Evolutionary conservation across 1,284 basidiomycete genomes (phyloP), one percentile per base, ranked within the genome.

Genomic region (Inonotus hispidus): DNA sequence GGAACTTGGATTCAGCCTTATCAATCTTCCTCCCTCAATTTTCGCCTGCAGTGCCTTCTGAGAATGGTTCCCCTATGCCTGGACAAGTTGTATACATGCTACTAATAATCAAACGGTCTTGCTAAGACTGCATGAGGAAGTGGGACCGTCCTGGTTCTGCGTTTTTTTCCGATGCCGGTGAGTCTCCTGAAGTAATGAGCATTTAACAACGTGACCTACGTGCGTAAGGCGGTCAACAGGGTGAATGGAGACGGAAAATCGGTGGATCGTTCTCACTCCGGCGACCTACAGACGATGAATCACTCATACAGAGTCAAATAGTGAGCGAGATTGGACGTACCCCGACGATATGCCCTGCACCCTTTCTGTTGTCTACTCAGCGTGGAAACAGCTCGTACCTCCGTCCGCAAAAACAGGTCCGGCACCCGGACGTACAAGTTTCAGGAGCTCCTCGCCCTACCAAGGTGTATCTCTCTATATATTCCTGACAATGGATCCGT

Each of bases 301-400:
- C 0, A 23, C 37, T 8, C 59, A 46, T 57, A n/a, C 13, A 47
- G 41, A 43, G 4, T 19, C 41, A n/a, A n/a, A n/a, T n/a, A n/a
- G 6, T 39, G 46, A 13, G n/a, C 11, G n/a, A 2, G 21, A 49
- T 41, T 4, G 3, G 10, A 29, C 21, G 32, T 37, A 82, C 80
- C 69, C 86, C 84, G 52, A 87, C 71, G 41, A 85, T 69, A 66
- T 82, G 80, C 60, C 87, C 81, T 3, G 82, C 84, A 13, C 85
- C 84, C 11, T 68, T 68, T 1, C 79, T 82, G 14, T 72, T 72
- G n/a, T n/a, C n/a, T n/a, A n/a, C n/a, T n/a, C n/a, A n/a, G n/a
- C n/a, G n/a, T n/a, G n/a, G n/a, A n/a, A n/a, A n/a, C n/a, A n/a
- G n/a, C n/a, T n/a, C n/a, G n/a, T n/a, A n/a, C 7, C 83, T 83